Evolutionary conservation across 2,329 filamentous ascomycete species (phyloP), one percentile per base, ranked within the genome.

Genomic region (Sporothrix mexicana): DNA sequence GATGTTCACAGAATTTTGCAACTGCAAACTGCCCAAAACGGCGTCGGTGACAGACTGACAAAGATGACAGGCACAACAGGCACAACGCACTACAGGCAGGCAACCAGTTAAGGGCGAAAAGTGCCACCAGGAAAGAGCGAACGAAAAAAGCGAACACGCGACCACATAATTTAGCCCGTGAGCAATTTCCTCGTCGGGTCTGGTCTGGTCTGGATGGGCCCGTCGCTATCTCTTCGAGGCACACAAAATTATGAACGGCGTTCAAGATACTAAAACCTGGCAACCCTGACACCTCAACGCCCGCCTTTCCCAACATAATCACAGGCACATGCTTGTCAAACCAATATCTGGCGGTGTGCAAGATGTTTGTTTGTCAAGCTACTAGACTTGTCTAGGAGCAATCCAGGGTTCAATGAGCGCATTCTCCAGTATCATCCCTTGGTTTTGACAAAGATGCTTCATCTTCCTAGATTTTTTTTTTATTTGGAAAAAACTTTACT

Each of bases 171-270:
- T 23, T 30, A 51, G 64, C 64, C 64, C 64, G 62, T 51, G 64
- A 67, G 45, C 64, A 67, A 36, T 51, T 67, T 67, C 67, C 41
- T 23, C 41, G 61, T 66, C 61, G 61, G 41, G 61, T 47, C 61
- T 66, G 61, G 61, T 66, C 61, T 47, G 61, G 61, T 45, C 61
- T 23, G 61, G 61, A 45, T 20, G 9, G 59, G 59, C 17, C 59
- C 41, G 59, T 45, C 59, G 36, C 59, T 64, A 47, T 66, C 41
- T 66, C 41, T 25, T 43, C 55, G 23, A 23, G 10, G n/a, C 20
- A 51, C 15, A 67, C 64, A 47, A 67, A 30, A 41, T 53, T 9
- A 20, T 51, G 25, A 68, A 68, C 66, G 66, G 47, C 66, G 66
- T 53, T 68, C 64, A 41, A 68, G 25, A 17, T 36, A 36, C 30